Percentiles rank a stretch among this genome's conserved stretches.
These are phyloP conservation scores for Bocquillonia castaneifolia DNA, from an alignment of 441 rosid species.

Conservation along the genomic window DNA sequence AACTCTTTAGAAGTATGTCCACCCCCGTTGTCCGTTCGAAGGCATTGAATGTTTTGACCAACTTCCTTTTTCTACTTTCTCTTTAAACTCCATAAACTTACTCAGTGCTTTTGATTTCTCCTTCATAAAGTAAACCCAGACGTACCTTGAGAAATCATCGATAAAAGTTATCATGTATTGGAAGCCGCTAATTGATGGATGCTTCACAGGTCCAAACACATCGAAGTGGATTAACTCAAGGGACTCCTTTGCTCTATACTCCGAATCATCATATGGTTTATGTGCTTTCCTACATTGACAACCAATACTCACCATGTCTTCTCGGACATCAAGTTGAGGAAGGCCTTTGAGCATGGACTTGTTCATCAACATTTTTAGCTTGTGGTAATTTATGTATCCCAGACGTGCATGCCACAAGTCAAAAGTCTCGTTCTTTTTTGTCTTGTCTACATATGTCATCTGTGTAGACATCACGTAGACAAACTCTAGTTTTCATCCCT, in stretches of 20 bases:
- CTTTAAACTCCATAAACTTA: background rate
- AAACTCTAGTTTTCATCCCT: conserved; percentile 1
- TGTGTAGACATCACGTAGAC: conserved; percentile 13
- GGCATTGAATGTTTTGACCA: background rate
- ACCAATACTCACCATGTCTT: background rate
- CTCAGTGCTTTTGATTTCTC: background rate
- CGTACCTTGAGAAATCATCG: background rate
- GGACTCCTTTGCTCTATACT: background rate
- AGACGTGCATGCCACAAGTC: conserved; percentile 1
- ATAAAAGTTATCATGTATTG: background rate
- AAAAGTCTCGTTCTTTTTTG: conserved; percentile 5
- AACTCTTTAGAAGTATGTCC: background rate
- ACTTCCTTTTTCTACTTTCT: too few relatives aligned
- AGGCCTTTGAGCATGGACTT: conserved; percentile 1
- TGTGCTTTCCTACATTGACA: background rate
- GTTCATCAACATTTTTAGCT: background rate
- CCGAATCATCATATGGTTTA: background rate
- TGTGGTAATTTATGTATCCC: background rate
- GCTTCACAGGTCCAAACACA: background rate
- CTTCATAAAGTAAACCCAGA: too few relatives aligned
- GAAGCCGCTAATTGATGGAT: background rate
- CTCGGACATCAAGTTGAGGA: background rate
- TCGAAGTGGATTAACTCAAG: background rate
- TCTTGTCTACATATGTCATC: background rate
- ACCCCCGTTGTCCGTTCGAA: background rate